Evolutionary conservation across 202 grass and related monocot species (phyloP).

Genomic region (Elaeis oleifera): DNA sequence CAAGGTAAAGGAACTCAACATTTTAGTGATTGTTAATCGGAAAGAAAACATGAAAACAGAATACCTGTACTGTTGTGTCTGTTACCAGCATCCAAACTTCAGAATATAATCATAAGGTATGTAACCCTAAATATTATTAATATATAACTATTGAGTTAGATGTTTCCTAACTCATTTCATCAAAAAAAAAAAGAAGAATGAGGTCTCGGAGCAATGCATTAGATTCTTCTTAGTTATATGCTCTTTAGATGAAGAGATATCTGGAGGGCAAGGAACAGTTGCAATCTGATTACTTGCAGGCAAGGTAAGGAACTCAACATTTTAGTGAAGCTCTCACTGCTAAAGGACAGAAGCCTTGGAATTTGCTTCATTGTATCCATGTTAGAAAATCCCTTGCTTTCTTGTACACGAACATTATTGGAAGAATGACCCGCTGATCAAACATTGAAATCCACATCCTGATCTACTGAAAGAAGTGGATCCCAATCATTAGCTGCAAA

Average conservation of each 20-base stretch:
- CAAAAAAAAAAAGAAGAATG: too few species aligned
- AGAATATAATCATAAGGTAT: too few species aligned
- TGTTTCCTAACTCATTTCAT: too few species aligned
- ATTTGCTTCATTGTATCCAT: constrained; percentile 11
- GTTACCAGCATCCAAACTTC: too few species aligned
- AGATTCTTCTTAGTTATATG: constrained; percentile 17
- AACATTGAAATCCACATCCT: constrained; percentile 47
- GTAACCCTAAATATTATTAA: too few species aligned
- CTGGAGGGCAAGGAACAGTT: not conserved
- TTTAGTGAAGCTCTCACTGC: not conserved
- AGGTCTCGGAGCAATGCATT: too few species aligned
- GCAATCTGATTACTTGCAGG: not conserved
- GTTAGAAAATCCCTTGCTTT: constrained; percentile 25
- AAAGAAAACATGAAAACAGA: too few species aligned
- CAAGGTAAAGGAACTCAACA: not conserved
- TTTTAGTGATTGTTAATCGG: not conserved
- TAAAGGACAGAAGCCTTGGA: not conserved
- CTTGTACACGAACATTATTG: constrained; percentile 30
- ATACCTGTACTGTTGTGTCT: too few species aligned
- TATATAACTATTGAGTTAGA: too few species aligned
- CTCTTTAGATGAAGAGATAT: constrained; percentile 22
- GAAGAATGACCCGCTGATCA: constrained; percentile 21
- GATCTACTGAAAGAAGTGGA: constrained; percentile 35
- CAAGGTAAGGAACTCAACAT: not conserved
- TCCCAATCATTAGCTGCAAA: constrained; percentile 26